Evolutionary conservation across 2,329 filamentous ascomycete species (phyloP).

Genomic region (Malbranchea cinnamomea): DNA sequence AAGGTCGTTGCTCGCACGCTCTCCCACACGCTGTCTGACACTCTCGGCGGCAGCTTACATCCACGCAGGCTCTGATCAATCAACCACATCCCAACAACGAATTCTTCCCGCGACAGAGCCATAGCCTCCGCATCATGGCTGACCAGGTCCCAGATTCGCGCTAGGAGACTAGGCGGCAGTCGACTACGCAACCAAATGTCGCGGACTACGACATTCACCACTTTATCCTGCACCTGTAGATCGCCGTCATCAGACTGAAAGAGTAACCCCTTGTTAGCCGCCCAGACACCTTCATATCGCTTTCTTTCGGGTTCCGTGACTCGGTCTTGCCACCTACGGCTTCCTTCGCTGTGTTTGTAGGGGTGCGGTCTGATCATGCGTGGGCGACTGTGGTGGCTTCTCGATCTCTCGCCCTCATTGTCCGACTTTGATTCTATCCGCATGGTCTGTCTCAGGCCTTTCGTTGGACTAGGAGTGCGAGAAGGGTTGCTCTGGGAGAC

Average conservation of each 20-base stretch:
- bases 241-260: constrained; percentile 7
- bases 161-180: constrained; percentile 23
- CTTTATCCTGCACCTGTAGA: constrained; percentile 20
- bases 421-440: constrained; percentile 23
- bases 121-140: constrained; percentile 22
- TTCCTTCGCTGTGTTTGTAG: constrained; percentile 34
- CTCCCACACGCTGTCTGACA: constrained; percentile 33
- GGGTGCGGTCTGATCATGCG: constrained; percentile 30
- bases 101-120: constrained; percentile 30
- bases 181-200: constrained; percentile 36
- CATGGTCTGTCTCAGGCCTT: constrained; percentile 28
- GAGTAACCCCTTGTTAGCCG: constrained; percentile 30
- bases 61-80: constrained; percentile 35
- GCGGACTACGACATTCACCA: constrained; percentile 31
- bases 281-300: constrained; percentile 37
- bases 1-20: constrained; percentile 21
- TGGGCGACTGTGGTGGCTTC: constrained; percentile 12
- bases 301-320: constrained; percentile 32
- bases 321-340: constrained; percentile 30
- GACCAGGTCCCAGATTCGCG: constrained; percentile 34
- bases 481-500: constrained; percentile 16
- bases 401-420: constrained; percentile 18
- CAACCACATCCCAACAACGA: constrained; percentile 36
- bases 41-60: constrained; percentile 30
- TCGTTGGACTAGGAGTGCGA: constrained; percentile 22